Percentiles rank a stretch among this genome's conserved stretches.
Conservation (phyloP, 495 filamentous ascomycete genomes). For the Aspergillus sclerotioniger region DNA sequence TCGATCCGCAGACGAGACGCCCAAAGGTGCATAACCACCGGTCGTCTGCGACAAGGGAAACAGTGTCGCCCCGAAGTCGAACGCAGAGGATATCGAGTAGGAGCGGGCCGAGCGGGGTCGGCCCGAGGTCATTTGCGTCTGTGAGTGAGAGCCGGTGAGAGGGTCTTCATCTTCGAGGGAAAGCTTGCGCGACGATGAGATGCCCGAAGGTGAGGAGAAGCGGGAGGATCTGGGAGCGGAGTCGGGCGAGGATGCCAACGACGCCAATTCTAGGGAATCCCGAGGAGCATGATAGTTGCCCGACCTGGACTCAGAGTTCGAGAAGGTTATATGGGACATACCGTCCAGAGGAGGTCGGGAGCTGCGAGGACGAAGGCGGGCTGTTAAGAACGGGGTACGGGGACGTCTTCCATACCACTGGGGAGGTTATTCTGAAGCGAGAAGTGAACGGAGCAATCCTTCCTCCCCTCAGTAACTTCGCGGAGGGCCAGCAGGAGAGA, state of each 20-base stretch:
- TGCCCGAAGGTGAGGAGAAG: constrained; percentile 76
- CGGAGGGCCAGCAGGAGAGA: background rate
- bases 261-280: constrained; percentile 95
- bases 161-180: constrained; percentile 87
- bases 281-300: constrained; percentile 46
- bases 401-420: constrained; percentile 12
- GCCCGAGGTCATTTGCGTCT: constrained; percentile 44
- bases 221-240: constrained; percentile 57
- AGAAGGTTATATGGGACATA: constrained; percentile 39
- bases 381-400: background rate
- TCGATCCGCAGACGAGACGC: constrained; percentile 60
- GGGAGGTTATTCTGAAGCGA: background rate
- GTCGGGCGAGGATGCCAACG: constrained; percentile 71
- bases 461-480: too few relatives aligned
- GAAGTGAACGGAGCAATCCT: background rate
- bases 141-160: constrained; percentile 55
- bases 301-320: constrained; percentile 26
- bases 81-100: constrained; percentile 87
- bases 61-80: constrained; percentile 87
- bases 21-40: constrained; percentile 77
- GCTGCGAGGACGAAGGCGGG: constrained; percentile 4
- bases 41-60: constrained; percentile 90
- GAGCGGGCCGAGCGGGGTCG: constrained; percentile 59
- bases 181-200: constrained; percentile 85
- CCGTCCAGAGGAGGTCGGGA: constrained; percentile 7